Evolutionary conservation across 441 rosid species (phyloP), one percentile per base, ranked within the genome.

Genomic region (Omphalea diandra): DNA sequence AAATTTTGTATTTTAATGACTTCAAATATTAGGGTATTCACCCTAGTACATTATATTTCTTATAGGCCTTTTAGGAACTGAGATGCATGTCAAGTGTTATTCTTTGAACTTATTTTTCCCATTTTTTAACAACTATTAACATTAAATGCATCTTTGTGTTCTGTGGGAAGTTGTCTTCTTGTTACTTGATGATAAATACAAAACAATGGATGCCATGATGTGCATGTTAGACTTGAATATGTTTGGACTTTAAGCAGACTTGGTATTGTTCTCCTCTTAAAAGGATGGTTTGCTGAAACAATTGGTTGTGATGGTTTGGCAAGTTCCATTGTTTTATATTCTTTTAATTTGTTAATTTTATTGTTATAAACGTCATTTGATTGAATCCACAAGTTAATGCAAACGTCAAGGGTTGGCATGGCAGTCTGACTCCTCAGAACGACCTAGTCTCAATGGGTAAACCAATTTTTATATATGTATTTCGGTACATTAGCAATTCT

Each of bases 201-300:
- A 26, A 62, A 15, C 32, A 26, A n/a, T 14, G 43, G 35, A 62
- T 26, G 35, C 18, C 11, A 35, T 35, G 52, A 24, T 12, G 33
- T 26, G 4, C 20, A 41, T 10, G 22, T 20, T 44, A n/a, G 7
- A 2, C 9, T 32, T 58, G 50, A 38, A 5, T 15, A 33, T 36
- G 11, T 62, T 14, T 61, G 36, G 56, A 41, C 35, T 63, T 44
- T 62, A 40, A 54, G 38, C 49, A 44, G 43, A 54, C 20, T 14
- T 32, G 35, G 40, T n/a, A n/a, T 33, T 33, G 63, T 26, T 69
- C 67, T 49, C 66, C 17, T 5, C 58, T 40, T 65, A 52, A 75
- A 69, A 14, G 63, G 41, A 17, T 58, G 22, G 40, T 59, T 33
- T n/a, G 36, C 57, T 49, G 24, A 32, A 35, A 5, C 11, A 24